Evolutionary conservation across 2,329 filamentous ascomycete species (phyloP).

Genomic region (Leptographium wingfieldii): DNA sequence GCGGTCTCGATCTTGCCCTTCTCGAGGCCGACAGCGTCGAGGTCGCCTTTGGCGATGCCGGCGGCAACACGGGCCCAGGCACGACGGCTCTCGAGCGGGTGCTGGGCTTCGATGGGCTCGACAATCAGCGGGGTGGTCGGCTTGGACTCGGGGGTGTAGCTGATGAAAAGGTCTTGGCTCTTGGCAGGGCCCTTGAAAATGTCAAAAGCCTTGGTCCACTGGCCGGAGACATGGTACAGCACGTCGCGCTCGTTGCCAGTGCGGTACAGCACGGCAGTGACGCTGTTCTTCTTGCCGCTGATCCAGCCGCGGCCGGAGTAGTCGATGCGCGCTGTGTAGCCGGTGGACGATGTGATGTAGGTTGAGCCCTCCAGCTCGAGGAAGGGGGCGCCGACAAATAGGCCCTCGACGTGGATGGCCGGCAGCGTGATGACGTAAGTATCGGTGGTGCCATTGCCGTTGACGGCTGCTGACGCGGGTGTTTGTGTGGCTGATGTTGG

Average conservation of each 20-base stretch:
- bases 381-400: conserved; percentile 77
- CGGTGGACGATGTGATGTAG: conserved; percentile 75
- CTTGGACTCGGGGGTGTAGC: conserved; percentile 45
- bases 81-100: conserved; percentile 73
- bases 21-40: conserved; percentile 65
- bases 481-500: conserved; percentile 13
- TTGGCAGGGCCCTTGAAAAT: conserved; percentile 56
- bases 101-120: conserved; percentile 63
- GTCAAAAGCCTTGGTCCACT: conserved; percentile 77
- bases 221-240: conserved; percentile 71
- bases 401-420: conserved; percentile 81
- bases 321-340: conserved; percentile 80
- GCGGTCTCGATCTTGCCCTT: conserved; percentile 85
- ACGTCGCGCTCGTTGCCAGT: conserved; percentile 60
- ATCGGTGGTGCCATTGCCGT: conserved; percentile 35
- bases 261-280: conserved; percentile 61
- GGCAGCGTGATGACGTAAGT: conserved; percentile 87
- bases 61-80: conserved; percentile 80
- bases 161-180: conserved; percentile 37
- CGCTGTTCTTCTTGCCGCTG: conserved; percentile 88
- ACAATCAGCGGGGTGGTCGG: conserved; percentile 57
- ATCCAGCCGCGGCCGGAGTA: conserved; percentile 93
- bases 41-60: conserved; percentile 69
- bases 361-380: conserved; percentile 79
- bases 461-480: background rate